These are phyloP conservation scores for Plectosphaerella sp. DNA, from an alignment of 2,329 filamentous ascomycete genomes.

Conservation along the genomic window DNA sequence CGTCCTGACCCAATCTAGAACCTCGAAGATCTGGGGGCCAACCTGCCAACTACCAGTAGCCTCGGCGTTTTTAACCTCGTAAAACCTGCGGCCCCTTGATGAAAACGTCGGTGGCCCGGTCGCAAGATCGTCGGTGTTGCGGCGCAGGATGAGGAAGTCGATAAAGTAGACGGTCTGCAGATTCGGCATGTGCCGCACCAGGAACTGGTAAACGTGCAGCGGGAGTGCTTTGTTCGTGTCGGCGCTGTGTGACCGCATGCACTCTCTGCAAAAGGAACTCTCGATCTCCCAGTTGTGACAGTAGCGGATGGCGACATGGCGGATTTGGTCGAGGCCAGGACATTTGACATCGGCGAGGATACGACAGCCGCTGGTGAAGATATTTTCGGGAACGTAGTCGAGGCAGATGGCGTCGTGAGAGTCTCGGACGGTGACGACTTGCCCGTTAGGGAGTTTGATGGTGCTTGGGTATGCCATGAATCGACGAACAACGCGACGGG, in stretches of 20 bases:
- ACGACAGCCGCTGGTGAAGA: conserved; percentile 19
- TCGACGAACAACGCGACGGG: conserved; percentile 1
- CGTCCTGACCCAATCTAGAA: conserved; percentile 31
- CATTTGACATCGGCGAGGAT: conserved; percentile 21
- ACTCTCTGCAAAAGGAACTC: conserved; percentile 22
- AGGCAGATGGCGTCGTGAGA: conserved; percentile 25
- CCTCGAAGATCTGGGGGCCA: conserved; percentile 26
- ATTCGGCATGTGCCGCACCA: conserved; percentile 33
- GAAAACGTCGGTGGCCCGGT: conserved; percentile 13
- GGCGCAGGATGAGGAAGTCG: conserved; percentile 35
- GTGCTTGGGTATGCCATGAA: conserved; percentile 8
- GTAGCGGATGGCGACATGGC: conserved; percentile 36
- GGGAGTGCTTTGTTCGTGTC: conserved; percentile 25
- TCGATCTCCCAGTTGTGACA: conserved; percentile 32
- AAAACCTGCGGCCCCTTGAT: conserved; percentile 22
- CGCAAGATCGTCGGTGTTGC: conserved; percentile 5
- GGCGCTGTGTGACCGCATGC: conserved; percentile 24
- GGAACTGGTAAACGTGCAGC: conserved; percentile 37
- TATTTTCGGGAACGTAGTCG: conserved; percentile 25
- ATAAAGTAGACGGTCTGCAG: conserved; percentile 40
- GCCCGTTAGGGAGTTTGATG: conserved; percentile 19
- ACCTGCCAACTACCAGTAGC: conserved; percentile 29
- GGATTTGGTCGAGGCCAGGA: conserved; percentile 24
- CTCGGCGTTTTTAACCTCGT: conserved; percentile 21
- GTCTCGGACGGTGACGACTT: conserved; percentile 15